phyloP scores from a whole-genome alignment of 768 basidiomycete species.

The Rhodotorula diobovata region DNA sequence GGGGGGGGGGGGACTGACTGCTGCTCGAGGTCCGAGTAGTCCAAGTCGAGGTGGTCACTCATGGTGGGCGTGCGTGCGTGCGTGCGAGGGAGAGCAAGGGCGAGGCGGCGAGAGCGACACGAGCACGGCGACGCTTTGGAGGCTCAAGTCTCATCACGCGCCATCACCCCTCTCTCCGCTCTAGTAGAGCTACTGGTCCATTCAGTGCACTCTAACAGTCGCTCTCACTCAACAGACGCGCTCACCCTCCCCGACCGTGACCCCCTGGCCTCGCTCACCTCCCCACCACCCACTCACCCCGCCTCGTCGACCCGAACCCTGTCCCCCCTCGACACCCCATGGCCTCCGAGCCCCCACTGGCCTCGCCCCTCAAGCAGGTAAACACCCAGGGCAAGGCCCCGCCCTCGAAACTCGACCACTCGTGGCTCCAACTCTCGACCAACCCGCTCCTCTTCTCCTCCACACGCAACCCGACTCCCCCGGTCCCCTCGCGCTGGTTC shows the following conservation, averaged over 20 bases:
- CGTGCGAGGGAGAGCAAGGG: neutral
- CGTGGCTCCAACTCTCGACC: slow-evolving; percentile 14
- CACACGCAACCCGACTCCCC: neutral
- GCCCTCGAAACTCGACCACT: slow-evolving; percentile 6
- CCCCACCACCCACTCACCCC: too few species aligned
- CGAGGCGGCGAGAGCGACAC: neutral
- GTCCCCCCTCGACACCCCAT: neutral
- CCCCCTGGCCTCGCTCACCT: too few species aligned
- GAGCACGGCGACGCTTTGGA: too few species aligned
- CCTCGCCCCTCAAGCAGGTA: slow-evolving; percentile 32
- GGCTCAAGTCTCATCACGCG: neutral
- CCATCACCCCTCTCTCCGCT: too few species aligned
- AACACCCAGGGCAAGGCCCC: slow-evolving; percentile 2
- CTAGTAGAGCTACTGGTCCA: too few species aligned
- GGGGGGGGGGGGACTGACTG: slow-evolving; percentile 54
- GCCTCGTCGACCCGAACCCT: neutral
- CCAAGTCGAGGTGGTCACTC: slow-evolving; percentile 56
- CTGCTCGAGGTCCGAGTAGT: slow-evolving; percentile 81
- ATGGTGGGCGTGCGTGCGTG: neutral
- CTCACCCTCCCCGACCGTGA: too few species aligned
- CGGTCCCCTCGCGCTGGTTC: slow-evolving; percentile 18
- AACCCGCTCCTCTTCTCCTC: slow-evolving; percentile 12
- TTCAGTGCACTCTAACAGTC: too few species aligned
- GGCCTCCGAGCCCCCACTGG: neutral
- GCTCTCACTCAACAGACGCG: too few species aligned